Percentiles rank a stretch among this genome's conserved stretches.
phyloP scores from a whole-genome alignment of 2,329 filamentous ascomycete species.

The Microcyclospora pomicola region DNA sequence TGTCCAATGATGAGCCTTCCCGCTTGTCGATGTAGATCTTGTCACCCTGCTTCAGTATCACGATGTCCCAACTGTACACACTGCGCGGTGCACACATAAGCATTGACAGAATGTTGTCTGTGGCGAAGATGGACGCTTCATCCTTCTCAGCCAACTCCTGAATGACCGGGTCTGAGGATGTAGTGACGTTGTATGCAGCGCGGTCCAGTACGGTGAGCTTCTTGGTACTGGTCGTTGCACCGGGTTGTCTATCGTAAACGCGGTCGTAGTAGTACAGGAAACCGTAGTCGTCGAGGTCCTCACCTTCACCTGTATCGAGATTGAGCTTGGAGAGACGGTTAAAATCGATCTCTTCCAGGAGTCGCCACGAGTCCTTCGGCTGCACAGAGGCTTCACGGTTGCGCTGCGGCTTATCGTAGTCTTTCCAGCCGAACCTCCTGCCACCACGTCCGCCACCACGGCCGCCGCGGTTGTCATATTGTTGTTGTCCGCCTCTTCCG shows the following conservation, averaged over 20 bases:
- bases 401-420: constrained; percentile 93
- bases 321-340: constrained; percentile 90
- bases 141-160: constrained; percentile 93
- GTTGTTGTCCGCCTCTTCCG: constrained; percentile 52
- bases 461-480: constrained; percentile 57
- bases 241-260: constrained; percentile 81
- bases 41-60: constrained; percentile 83
- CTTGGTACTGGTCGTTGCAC: constrained; percentile 69
- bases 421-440: constrained; percentile 93
- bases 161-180: constrained; percentile 88
- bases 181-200: constrained; percentile 95
- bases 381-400: constrained; percentile 94
- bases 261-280: constrained; percentile 99
- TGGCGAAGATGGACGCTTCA: constrained; percentile 92
- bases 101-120: constrained; percentile 95
- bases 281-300: constrained; percentile 88
- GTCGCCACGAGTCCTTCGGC: constrained; percentile 87
- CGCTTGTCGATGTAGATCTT: constrained; percentile 99
- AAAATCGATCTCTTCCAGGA: constrained; percentile 98
- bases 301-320: constrained; percentile 83
- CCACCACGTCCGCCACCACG: constrained; percentile 55
- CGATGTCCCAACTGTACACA: constrained; percentile 96
- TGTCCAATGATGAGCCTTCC: constrained; percentile 83
- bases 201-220: constrained; percentile 83
- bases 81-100: constrained; percentile 96